A percentile compares a stretch with the other conserved stretches of the same genome.
Evolutionary conservation across 192 early-diverging fungal genomes (phyloP).

Genomic region (Diversispora eburnea): DNA sequence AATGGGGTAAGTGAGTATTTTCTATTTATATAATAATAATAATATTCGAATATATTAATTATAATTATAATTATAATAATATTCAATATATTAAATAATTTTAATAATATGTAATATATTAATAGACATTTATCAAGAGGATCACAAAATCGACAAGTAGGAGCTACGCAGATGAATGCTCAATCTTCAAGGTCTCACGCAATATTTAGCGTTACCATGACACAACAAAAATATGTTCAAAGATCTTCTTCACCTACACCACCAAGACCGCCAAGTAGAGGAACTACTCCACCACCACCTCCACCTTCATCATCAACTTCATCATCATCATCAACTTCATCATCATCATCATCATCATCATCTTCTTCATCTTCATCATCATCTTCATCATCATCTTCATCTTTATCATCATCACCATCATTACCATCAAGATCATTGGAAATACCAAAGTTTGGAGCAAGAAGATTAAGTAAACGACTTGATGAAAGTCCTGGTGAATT

Average conservation of each 20-base stretch:
- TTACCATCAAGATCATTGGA: no score
- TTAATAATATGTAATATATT: not conserved
- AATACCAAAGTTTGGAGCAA: conserved; percentile 22
- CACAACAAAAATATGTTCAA: conserved; percentile 64
- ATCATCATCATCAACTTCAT: not conserved
- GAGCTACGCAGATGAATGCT: conserved; percentile 96
- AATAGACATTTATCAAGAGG: conserved; percentile 64
- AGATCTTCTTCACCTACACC: conserved; percentile 30
- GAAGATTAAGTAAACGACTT: conserved; percentile 15
- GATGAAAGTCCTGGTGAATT: conserved; percentile 49
- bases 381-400: no score
- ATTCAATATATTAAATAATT: not conserved
- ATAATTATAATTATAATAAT: conserved; percentile 15
- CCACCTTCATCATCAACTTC: conserved; percentile 16
- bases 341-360: not conserved
- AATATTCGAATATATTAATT: conserved; percentile 6
- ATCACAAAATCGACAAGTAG: conserved; percentile 76
- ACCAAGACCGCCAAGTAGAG: not conserved
- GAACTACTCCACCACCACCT: conserved; percentile 17
- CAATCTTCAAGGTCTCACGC: conserved; percentile 94
- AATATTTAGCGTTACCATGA: conserved; percentile 88
- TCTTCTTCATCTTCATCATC: no score
- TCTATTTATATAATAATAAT: not conserved
- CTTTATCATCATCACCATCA: no score
- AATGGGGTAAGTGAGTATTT: conserved; percentile 47